These are phyloP conservation scores for Arachis monticola DNA, from an alignment of 331 rosid species.

Conservation along the genomic window DNA sequence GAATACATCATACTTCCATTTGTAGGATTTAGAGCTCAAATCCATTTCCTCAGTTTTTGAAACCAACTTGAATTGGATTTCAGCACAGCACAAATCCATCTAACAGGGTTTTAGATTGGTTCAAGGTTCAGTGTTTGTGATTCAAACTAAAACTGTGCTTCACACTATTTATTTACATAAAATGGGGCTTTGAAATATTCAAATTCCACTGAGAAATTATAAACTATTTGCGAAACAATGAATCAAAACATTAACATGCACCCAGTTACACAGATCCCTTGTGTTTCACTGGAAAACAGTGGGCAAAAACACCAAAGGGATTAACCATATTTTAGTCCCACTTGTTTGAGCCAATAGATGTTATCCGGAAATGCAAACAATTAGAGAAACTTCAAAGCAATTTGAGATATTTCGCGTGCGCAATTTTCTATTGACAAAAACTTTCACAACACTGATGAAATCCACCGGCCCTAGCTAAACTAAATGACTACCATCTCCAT, in stretches of 20 bases:
- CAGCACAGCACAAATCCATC: not conserved
- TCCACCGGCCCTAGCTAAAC: too few species aligned
- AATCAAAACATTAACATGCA: not conserved
- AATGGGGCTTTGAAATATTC: not conserved
- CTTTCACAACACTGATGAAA: too few species aligned
- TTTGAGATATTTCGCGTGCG: too few species aligned
- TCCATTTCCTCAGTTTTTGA: conserved; percentile 12
- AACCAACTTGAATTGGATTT: not conserved
- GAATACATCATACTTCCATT: conserved; percentile 23
- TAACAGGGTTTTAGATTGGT: not conserved
- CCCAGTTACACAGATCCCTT: too few species aligned
- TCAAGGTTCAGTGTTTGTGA: not conserved
- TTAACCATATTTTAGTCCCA: too few species aligned
- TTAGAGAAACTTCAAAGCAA: too few species aligned
- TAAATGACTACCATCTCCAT: too few species aligned
- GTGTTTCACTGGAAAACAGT: too few species aligned
- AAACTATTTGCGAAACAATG: not conserved
- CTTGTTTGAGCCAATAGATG: too few species aligned
- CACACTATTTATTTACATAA: not conserved
- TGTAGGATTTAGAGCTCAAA: not conserved
- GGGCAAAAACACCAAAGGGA: too few species aligned
- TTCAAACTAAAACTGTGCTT: not conserved
- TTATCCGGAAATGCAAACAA: too few species aligned
- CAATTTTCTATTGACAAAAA: too few species aligned
- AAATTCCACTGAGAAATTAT: not conserved